phyloP scores from a whole-genome alignment of 1,139 yeast species.

The Suhomyces yuchorum region DNA sequence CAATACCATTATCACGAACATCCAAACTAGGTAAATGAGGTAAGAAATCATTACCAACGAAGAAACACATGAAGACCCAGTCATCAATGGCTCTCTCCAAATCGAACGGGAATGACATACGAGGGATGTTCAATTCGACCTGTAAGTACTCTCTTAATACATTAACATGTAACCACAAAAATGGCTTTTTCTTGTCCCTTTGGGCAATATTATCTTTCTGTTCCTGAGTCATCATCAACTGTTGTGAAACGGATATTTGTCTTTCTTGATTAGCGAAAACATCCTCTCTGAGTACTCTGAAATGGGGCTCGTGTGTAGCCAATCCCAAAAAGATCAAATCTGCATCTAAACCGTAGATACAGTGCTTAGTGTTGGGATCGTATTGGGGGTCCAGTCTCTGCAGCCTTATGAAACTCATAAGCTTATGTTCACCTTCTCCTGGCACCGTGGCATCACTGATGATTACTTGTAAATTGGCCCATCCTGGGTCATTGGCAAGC shows the following conservation, averaged over 20 bases:
- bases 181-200: constrained; percentile 75
- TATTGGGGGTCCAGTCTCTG: constrained; percentile 85
- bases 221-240: constrained; percentile 60
- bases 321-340: constrained; percentile 95
- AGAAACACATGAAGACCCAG: constrained; percentile 98
- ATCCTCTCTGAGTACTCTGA: constrained; percentile 90
- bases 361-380: constrained; percentile 87
- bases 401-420: constrained; percentile 89
- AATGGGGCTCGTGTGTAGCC: constrained; percentile 97
- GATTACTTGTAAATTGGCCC: constrained; percentile 83
- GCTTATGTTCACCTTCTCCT: constrained; percentile 98
- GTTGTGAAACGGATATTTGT: constrained; percentile 52
- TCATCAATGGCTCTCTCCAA: constrained; percentile 96
- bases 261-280: constrained; percentile 74
- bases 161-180: constrained; percentile 90
- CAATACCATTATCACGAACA: constrained; percentile 93
- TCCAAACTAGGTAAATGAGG: constrained; percentile 96
- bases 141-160: constrained; percentile 86
- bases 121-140: constrained; percentile 74
- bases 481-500: constrained; percentile 81
- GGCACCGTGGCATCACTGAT: constrained; percentile 97
- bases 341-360: constrained; percentile 96
- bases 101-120: constrained; percentile 75
- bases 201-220: constrained; percentile 56
- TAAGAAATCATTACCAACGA: constrained; percentile 96